These are phyloP conservation scores for Candida sithepensis DNA, from an alignment of 805 yeast species.

Conservation along the genomic window DNA sequence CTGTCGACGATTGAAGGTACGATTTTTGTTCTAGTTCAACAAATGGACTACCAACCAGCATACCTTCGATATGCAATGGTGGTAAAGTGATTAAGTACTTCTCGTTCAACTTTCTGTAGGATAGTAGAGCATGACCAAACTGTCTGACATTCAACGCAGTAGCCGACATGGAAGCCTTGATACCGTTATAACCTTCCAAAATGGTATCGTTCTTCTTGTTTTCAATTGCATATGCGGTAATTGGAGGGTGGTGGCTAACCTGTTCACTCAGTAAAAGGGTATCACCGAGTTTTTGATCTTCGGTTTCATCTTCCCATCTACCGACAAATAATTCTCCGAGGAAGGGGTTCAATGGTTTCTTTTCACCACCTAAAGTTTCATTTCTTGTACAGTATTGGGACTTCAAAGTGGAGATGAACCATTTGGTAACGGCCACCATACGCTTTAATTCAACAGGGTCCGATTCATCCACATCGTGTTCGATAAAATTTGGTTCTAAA, in stretches of 20 bases:
- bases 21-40: conserved; percentile 91
- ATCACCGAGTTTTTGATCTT: conserved; percentile 59
- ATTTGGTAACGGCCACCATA: conserved; percentile 75
- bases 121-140: conserved; percentile 82
- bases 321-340: conserved; percentile 93
- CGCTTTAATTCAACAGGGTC: conserved; percentile 58
- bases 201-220: conserved; percentile 67
- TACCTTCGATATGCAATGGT: conserved; percentile 91
- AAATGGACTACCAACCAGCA: conserved; percentile 85
- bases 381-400: conserved; percentile 92
- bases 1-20: conserved; percentile 78
- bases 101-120: conserved; percentile 60
- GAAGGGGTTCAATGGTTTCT: conserved; percentile 95
- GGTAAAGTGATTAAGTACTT: conserved; percentile 83
- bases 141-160: conserved; percentile 82
- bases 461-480: conserved; percentile 35
- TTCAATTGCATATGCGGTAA: conserved; percentile 83
- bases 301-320: conserved; percentile 63
- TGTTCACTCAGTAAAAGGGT: conserved; percentile 83
- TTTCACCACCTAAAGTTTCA: conserved; percentile 91
- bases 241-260: conserved; percentile 97
- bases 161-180: conserved; percentile 78
- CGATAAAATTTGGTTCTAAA: conserved; percentile 60
- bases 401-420: conserved; percentile 89
- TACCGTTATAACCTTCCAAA: conserved; percentile 86